Conservation (phyloP, 371 early-diverging fungal species). For the Parasitella parasitica region DNA sequence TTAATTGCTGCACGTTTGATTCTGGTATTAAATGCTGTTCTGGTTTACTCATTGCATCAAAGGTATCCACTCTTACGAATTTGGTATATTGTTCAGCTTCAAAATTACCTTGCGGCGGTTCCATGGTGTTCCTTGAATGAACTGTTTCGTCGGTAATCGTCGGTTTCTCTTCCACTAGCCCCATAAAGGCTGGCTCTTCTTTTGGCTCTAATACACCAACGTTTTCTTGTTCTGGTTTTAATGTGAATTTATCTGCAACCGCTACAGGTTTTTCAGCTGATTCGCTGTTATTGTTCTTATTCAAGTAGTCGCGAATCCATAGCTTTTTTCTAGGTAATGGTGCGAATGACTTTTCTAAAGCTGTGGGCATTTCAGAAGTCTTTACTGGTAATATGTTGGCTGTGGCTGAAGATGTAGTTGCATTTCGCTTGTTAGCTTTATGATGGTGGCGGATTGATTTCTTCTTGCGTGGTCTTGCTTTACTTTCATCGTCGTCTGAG, state of each 20-base stretch:
- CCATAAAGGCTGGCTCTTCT: no score
- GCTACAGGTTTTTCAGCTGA: neutral
- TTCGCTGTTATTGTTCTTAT: neutral
- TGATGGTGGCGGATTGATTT: neutral
- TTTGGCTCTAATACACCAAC: no score
- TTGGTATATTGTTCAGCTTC: neutral
- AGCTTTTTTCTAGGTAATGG: conserved; percentile 25
- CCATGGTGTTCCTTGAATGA: neutral
- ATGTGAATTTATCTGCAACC: neutral
- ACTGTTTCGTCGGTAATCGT: no score
- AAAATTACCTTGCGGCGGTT: neutral
- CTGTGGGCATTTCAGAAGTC: neutral
- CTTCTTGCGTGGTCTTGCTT: neutral
- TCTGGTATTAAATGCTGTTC: neutral
- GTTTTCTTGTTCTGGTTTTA: neutral
- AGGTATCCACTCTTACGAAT: neutral
- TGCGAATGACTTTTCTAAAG: neutral
- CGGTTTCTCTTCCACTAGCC: no score
- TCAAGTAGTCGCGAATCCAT: conserved; percentile 24
- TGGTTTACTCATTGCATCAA: neutral
- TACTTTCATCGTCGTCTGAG: neutral
- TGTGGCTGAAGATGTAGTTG: neutral
- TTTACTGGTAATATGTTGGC: neutral
- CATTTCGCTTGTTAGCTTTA: no score
- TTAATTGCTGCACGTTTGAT: neutral